Percentiles rank a stretch among this genome's conserved stretches.
Evolutionary conservation across 208 protist genomes (phyloP).

Genomic region (Wallacemonas sp.): DNA sequence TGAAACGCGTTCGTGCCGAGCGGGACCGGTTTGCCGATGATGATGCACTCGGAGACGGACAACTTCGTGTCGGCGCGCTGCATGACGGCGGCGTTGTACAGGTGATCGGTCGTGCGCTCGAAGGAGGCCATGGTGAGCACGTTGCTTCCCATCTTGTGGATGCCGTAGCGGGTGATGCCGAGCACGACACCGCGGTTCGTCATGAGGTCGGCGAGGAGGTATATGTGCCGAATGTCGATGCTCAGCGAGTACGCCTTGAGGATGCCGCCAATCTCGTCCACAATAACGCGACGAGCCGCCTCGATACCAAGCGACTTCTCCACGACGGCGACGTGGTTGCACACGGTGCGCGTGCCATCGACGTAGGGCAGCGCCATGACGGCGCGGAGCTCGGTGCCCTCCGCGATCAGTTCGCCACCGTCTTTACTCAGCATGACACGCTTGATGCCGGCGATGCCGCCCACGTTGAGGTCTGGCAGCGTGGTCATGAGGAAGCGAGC

Average conservation of each 20-base stretch:
- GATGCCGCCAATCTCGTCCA: slow-evolving; percentile 96
- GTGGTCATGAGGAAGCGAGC: slow-evolving; percentile 85
- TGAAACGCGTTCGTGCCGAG: slow-evolving; percentile 96
- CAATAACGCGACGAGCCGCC: slow-evolving; percentile 95
- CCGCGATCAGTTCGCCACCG: slow-evolving; percentile 85
- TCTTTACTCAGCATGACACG: slow-evolving; percentile 95
- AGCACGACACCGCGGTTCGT: slow-evolving; percentile 96
- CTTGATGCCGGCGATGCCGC: slow-evolving; percentile 93
- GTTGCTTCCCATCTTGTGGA: slow-evolving; percentile 99
- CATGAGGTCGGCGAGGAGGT: slow-evolving; percentile 99
- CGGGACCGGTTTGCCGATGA: slow-evolving; percentile 96
- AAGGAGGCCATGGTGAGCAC: slow-evolving; percentile 99
- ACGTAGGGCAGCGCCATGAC: slow-evolving; percentile 97
- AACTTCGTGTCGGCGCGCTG: slow-evolving; percentile 79
- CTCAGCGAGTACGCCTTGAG: slow-evolving; percentile 96
- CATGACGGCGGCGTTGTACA: slow-evolving; percentile 98
- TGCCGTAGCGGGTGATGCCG: slow-evolving; percentile 99
- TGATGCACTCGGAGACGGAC: slow-evolving; percentile 98
- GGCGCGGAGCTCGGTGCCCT: slow-evolving; percentile 88
- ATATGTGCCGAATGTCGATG: slow-evolving; percentile 98
- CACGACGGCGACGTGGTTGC: slow-evolving; percentile 98
- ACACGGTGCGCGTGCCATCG: slow-evolving; percentile 82
- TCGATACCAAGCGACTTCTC: slow-evolving; percentile 98
- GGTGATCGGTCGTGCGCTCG: slow-evolving; percentile 99
- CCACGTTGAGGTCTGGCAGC: slow-evolving; percentile 91